Evolutionary conservation across 2,329 filamentous ascomycete species (phyloP).

Genomic region (Penicillium sp.): DNA sequence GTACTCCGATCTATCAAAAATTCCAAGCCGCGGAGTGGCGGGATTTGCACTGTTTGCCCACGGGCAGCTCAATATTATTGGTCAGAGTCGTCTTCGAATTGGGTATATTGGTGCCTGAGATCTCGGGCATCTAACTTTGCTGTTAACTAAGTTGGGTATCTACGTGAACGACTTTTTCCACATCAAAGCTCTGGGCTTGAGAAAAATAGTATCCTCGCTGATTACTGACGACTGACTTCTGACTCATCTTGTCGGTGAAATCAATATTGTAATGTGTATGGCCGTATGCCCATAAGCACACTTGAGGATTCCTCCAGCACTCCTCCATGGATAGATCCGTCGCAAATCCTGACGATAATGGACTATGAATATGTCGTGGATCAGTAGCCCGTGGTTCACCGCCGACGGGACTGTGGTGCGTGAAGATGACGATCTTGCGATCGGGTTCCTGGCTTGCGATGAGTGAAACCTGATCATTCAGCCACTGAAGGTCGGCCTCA

Average conservation of each 20-base stretch:
- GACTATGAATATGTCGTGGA: slow-evolving; percentile 34
- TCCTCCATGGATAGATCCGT: slow-evolving; percentile 42
- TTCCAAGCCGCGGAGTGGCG: slow-evolving; percentile 12
- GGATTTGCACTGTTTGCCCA: slow-evolving; percentile 27
- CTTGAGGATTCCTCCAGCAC: slow-evolving; percentile 41
- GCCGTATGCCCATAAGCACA: slow-evolving; percentile 51
- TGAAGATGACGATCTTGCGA: slow-evolving; percentile 40
- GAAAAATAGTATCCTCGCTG: slow-evolving; percentile 45
- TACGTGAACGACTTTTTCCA: slow-evolving; percentile 26
- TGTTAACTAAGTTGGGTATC: not conserved
- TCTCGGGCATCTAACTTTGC: not conserved
- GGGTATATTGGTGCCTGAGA: not conserved
- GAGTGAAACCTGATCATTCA: slow-evolving; percentile 38
- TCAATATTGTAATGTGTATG: slow-evolving; percentile 52
- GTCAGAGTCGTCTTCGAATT: not conserved
- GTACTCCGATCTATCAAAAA: slow-evolving; percentile 17
- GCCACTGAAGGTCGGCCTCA: slow-evolving; percentile 37
- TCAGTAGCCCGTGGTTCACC: slow-evolving; percentile 28
- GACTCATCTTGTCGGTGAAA: slow-evolving; percentile 32
- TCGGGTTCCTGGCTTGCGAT: slow-evolving; percentile 32
- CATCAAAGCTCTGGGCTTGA: slow-evolving; percentile 39
- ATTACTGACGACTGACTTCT: slow-evolving; percentile 42
- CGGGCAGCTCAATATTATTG: not conserved
- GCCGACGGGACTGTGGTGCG: slow-evolving; percentile 40
- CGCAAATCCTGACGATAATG: slow-evolving; percentile 40